A percentile compares a stretch with the other conserved stretches of the same genome.
These are phyloP conservation scores for Mucor mucedo DNA, from an alignment of 371 early-diverging fungal genomes.

Conservation along the genomic window DNA sequence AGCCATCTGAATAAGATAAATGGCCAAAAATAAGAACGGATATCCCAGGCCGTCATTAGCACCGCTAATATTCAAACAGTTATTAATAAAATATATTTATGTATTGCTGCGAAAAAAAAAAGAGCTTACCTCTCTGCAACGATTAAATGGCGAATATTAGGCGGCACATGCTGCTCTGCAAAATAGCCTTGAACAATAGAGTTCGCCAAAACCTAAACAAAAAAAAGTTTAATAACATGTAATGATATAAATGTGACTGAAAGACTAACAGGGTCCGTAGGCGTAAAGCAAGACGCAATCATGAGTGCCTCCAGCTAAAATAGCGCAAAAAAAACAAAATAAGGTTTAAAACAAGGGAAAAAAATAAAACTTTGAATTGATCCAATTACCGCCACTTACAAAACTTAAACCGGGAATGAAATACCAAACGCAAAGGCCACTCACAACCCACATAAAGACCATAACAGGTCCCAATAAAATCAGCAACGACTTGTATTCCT, in stretches of 20 bases:
- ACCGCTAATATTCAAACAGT: constrained; percentile 43
- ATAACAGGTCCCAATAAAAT: constrained; percentile 83
- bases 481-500: constrained; percentile 62
- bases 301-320: constrained; percentile 45
- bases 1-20: constrained; percentile 65
- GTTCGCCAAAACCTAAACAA: constrained; percentile 77
- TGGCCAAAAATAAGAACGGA: constrained; percentile 83
- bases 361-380: not conserved
- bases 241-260: not conserved
- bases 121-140: constrained; percentile 75
- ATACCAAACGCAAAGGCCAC: constrained; percentile 39
- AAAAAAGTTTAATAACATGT: not conserved
- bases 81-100: not conserved
- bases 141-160: constrained; percentile 79
- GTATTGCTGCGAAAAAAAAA: not conserved
- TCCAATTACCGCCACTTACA: constrained; percentile 30
- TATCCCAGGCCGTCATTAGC: constrained; percentile 86
- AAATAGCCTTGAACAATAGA: constrained; percentile 93
- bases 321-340: not conserved
- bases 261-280: constrained; percentile 51
- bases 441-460: constrained; percentile 68
- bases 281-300: constrained; percentile 53
- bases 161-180: constrained; percentile 89
- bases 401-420: constrained; percentile 41
- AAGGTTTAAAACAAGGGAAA: not conserved